Conservation (phyloP, 768 basidiomycete species). For the Punctularia strigosozonata region DNA sequence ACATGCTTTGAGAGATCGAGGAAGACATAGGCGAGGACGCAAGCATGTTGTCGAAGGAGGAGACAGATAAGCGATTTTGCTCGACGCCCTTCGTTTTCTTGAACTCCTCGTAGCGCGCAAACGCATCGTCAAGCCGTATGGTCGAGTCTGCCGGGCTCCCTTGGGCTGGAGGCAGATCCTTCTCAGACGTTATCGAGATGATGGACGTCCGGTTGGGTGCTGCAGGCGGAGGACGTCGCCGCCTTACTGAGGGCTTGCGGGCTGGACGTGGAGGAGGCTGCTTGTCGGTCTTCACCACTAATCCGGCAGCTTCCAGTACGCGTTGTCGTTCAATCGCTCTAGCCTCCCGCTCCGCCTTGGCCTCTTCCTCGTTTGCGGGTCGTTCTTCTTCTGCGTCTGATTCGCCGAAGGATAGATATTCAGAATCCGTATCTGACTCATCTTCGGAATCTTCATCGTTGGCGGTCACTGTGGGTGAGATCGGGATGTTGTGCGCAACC, state of each 20-base stretch:
- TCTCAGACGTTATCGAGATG: slow-evolving; percentile 19
- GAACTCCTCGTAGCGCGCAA: slow-evolving; percentile 82
- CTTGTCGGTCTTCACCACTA: slow-evolving; percentile 59
- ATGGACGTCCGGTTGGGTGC: slow-evolving; percentile 25
- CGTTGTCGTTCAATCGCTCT: slow-evolving; percentile 68
- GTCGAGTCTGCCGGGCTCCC: slow-evolving; percentile 15
- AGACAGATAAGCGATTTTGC: slow-evolving; percentile 52
- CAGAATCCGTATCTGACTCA: slow-evolving; percentile 19
- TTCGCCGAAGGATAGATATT: slow-evolving; percentile 30
- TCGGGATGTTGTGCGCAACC: too few species aligned
- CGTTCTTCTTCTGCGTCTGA: slow-evolving; percentile 27
- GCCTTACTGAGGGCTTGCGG: slow-evolving; percentile 20
- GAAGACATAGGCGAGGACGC: slow-evolving; percentile 3
- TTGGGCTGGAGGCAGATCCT: slow-evolving; percentile 21
- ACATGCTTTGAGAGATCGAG: slow-evolving; percentile 27
- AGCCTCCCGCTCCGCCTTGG: slow-evolving; percentile 39
- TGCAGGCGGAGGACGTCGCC: slow-evolving; percentile 42
- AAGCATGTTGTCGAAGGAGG: slow-evolving; percentile 37
- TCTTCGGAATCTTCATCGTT: slow-evolving; percentile 18
- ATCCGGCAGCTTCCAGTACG: slow-evolving; percentile 82
- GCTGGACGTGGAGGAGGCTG: slow-evolving; percentile 33
- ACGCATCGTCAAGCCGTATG: slow-evolving; percentile 63
- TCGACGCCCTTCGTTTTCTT: slow-evolving; percentile 36
- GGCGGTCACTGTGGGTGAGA: too few species aligned
- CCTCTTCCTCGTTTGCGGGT: slow-evolving; percentile 27